phyloP scores from a whole-genome alignment of 176 grass and related monocot genomes.

The Raddia guianensis region DNA sequence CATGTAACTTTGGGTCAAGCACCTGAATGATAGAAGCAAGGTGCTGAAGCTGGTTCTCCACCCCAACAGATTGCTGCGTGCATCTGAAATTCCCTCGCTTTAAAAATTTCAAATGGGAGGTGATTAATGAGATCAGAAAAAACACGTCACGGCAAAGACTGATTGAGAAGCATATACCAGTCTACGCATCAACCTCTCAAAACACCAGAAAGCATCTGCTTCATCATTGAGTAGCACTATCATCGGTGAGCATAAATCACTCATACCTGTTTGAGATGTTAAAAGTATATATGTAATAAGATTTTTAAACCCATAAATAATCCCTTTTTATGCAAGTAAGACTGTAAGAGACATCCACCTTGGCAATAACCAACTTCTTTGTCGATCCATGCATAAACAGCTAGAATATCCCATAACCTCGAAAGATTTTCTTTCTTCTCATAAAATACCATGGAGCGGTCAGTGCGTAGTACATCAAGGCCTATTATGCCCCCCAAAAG shows the following conservation, averaged over 20 bases:
- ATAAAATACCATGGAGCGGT: constrained; percentile 94
- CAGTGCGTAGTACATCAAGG: constrained; percentile 94
- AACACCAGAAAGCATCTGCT: constrained; percentile 98
- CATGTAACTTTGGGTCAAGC: constrained; percentile 92
- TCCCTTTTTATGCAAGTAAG: constrained; percentile 11
- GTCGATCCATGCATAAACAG: constrained; percentile 98
- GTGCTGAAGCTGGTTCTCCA: constrained; percentile 88
- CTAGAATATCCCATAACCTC: constrained; percentile 98
- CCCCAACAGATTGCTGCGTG: constrained; percentile 91
- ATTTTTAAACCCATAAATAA: constrained; percentile 29
- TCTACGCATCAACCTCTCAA: constrained; percentile 97
- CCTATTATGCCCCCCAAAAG: constrained; percentile 56
- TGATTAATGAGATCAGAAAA: constrained; percentile 35
- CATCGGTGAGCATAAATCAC: constrained; percentile 98
- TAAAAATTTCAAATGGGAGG: constrained; percentile 54
- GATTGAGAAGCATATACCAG: constrained; percentile 57
- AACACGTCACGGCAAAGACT: neutral
- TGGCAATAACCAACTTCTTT: constrained; percentile 99
- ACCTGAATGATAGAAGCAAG: constrained; percentile 97
- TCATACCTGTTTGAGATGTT: constrained; percentile 79
- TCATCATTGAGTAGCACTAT: constrained; percentile 91
- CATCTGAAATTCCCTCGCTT: constrained; percentile 99
- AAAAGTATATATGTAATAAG: constrained; percentile 27
- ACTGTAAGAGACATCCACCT: constrained; percentile 53
- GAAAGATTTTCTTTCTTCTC: constrained; percentile 98